Evolutionary conservation across 108 stramenopile genomes (phyloP).

Genomic region (Cyclotella baltica): DNA sequence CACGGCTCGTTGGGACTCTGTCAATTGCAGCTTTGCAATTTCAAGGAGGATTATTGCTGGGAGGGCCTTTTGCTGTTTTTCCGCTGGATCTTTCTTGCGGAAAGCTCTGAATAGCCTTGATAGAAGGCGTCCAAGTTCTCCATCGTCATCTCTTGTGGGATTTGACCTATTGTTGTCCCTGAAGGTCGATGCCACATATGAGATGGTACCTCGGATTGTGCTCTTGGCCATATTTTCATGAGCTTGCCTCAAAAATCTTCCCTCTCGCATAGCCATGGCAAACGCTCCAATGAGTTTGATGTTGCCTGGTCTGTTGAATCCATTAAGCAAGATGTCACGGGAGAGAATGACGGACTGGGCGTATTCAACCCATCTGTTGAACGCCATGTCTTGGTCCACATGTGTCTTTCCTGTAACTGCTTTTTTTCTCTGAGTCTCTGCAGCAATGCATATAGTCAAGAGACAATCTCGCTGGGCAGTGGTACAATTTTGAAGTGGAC

Average conservation of each 20-base stretch:
- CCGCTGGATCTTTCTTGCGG: neutral
- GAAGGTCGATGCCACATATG: too few species aligned
- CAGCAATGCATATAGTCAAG: too few species aligned
- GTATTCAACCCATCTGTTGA: neutral
- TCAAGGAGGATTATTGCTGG: too few species aligned
- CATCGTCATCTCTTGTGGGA: neutral
- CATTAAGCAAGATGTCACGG: neutral
- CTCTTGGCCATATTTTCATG: neutral
- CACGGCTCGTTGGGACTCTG: neutral
- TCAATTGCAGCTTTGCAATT: too few species aligned
- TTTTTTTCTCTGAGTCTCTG: too few species aligned
- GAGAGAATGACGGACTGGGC: neutral
- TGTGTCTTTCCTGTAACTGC: slow-evolving; percentile 13
- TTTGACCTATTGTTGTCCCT: neutral
- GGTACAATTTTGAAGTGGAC: too few species aligned
- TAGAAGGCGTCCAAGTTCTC: neutral
- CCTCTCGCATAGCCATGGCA: too few species aligned
- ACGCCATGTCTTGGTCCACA: slow-evolving; percentile 5
- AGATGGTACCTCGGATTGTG: neutral
- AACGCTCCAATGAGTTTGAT: neutral
- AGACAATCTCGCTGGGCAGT: too few species aligned
- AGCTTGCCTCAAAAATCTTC: neutral
- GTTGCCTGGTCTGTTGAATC: neutral
- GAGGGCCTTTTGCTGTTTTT: too few species aligned
- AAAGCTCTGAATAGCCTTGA: neutral